Conservation (phyloP, 768 basidiomycete genomes). For the Hericium alpestre region DNA sequence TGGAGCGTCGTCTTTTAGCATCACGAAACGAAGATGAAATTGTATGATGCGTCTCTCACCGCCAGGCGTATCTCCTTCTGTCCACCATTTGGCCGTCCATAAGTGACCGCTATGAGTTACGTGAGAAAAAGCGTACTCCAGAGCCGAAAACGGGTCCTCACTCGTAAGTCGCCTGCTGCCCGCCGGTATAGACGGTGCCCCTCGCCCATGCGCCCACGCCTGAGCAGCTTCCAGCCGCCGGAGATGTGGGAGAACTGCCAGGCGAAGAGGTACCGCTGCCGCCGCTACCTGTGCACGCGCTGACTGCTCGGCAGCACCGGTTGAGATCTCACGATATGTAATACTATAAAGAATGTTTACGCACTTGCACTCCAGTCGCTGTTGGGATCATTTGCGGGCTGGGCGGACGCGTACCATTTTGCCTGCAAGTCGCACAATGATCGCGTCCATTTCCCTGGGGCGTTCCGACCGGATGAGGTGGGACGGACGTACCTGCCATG, state of each 20-base stretch:
- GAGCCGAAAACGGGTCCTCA: slow-evolving; percentile 19
- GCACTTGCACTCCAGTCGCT: slow-evolving; percentile 59
- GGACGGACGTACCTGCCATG: slow-evolving; percentile 42
- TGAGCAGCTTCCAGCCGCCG: slow-evolving; percentile 28
- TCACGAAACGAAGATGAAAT: too few species aligned
- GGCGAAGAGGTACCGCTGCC: slow-evolving; percentile 12
- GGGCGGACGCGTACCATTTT: slow-evolving; percentile 44
- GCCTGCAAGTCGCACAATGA: slow-evolving; percentile 29
- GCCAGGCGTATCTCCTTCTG: slow-evolving; percentile 41
- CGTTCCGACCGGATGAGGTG: neutral
- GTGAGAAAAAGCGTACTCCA: neutral
- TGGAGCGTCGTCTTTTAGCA: slow-evolving; percentile 12
- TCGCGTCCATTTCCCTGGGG: neutral
- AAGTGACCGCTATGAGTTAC: slow-evolving; percentile 21
- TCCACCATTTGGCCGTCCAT: slow-evolving; percentile 55
- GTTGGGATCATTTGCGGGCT: slow-evolving; percentile 37
- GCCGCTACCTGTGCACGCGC: slow-evolving; percentile 36
- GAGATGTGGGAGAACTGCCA: slow-evolving; percentile 10
- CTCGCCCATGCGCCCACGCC: slow-evolving; percentile 44
- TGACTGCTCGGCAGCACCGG: slow-evolving; percentile 26
- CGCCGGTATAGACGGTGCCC: slow-evolving; percentile 37
- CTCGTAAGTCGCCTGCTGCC: slow-evolving; percentile 41
- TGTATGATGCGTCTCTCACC: slow-evolving; percentile 15
- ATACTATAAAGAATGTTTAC: slow-evolving; percentile 13
- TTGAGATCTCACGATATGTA: neutral